Base-by-base conservation (phyloP, 176 grass and related monocot species). In the Oryza coarctata region DNA sequence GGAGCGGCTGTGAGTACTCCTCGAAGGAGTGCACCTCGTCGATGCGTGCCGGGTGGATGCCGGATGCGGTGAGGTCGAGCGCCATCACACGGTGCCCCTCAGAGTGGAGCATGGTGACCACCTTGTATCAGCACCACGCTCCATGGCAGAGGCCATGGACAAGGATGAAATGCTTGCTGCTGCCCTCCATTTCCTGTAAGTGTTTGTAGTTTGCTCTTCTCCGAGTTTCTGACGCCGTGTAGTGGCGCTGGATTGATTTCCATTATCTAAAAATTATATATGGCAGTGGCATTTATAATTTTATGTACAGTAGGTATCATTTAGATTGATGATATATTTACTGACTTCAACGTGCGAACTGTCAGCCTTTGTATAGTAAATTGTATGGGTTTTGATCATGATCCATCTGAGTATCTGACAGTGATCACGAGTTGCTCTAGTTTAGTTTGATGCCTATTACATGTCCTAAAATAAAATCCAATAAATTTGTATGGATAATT, bases 111-210 rank as follows among this genome's bases (percentile, higher is more conserved):
- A 64, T 14, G 2, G 73, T 79, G 43, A 41, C 83, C 12, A 90
- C 40, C 66, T 50, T 82, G 78, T 86, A 89, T 83, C 88, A 89
- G 71, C 38, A 82, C 83, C 88, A 89, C 20, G 79, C 88, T 41
- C 88, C 84, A 32, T 90, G 84, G 85, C 88, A 63, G 14, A 52
- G 0, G 18, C 91, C 91, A 60, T 93, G 91, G 25, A 93, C 91
- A 2, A 87, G 77, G 33, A 93, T 20, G 81, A 90, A 88, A 64
- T 65, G 85, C 30, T 69, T 69, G 87, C 9, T 22, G 55, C 57
- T 4, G 38, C 63, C 49, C 63, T 69, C 82, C 87, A 88, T 88
- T 63, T 70, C 49, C n/a, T 22, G 10, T 36, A 36, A 17, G 13
- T 76, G 12, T 52, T 1, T 67, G 10, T 20, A 4, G 47, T 50